Conservation (phyloP, 192 early-diverging fungal genomes). For the Globomyces pollinis-pini region DNA sequence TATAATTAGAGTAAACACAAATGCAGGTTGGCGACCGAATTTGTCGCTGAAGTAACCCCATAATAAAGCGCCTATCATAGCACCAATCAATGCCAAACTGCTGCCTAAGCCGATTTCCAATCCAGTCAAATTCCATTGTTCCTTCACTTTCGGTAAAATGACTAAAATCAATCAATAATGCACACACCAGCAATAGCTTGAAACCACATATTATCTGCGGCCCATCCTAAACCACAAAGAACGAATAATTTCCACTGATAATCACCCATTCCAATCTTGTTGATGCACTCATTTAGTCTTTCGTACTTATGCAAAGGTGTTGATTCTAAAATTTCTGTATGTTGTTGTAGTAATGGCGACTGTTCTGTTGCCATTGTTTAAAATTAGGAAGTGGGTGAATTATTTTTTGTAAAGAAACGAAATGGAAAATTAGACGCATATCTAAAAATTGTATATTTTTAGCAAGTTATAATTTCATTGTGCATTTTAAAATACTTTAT, state of each 20-base stretch:
- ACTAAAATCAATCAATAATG: conserved; percentile 49
- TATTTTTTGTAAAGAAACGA: too few relatives aligned
- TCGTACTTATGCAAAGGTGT: too few relatives aligned
- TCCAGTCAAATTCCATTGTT: conserved; percentile 62
- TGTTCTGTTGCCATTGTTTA: too few relatives aligned
- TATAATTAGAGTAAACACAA: conserved; percentile 66
- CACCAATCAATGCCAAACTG: conserved; percentile 52
- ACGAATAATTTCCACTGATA: conserved; percentile 23
- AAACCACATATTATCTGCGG: conserved; percentile 79
- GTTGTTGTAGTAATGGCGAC: too few relatives aligned
- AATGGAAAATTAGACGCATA: too few relatives aligned
- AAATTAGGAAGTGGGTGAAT: too few relatives aligned
- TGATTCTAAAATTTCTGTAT: too few relatives aligned
- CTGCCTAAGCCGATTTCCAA: conserved; percentile 48
- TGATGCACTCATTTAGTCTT: not conserved
- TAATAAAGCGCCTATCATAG: conserved; percentile 74
- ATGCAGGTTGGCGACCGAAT: conserved; percentile 66
- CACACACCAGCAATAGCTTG: conserved; percentile 26
- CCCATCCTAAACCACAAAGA: conserved; percentile 77
- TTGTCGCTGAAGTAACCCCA: conserved; percentile 73
- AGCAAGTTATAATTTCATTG: too few relatives aligned
- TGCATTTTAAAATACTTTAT: too few relatives aligned
- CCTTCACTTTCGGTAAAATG: conserved; percentile 67
- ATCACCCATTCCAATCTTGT: conserved; percentile 20
- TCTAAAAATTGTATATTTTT: too few relatives aligned